Conservation (phyloP, 352 stramenopile species). For the Nothophytophthora sp. region DNA sequence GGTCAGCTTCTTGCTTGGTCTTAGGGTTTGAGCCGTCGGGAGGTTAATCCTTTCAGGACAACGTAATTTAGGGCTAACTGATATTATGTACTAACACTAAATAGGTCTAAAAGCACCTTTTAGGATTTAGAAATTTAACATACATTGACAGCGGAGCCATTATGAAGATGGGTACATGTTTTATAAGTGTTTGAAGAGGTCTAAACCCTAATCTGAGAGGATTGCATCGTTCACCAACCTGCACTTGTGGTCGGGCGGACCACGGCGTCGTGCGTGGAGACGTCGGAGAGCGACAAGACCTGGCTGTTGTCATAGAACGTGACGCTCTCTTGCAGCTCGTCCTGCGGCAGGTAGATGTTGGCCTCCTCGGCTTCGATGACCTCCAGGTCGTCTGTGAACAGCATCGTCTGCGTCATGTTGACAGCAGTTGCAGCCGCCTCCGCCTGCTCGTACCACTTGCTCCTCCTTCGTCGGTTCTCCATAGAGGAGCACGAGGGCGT, state of each 20-base stretch:
- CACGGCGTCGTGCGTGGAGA: constrained; percentile 36
- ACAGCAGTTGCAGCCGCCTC: constrained; percentile 40
- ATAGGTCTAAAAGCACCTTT: too few species aligned
- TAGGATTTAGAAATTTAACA: too few species aligned
- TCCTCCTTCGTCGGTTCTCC: constrained; percentile 45
- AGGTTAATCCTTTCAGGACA: too few species aligned
- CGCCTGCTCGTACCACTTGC: constrained; percentile 44
- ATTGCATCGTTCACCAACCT: constrained; percentile 20
- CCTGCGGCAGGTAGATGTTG: constrained; percentile 65
- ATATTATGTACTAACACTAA: too few species aligned
- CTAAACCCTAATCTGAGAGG: too few species aligned
- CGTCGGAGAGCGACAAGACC: constrained; percentile 63
- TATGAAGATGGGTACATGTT: too few species aligned
- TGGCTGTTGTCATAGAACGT: constrained; percentile 81
- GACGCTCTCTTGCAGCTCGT: constrained; percentile 60
- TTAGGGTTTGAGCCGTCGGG: too few species aligned
- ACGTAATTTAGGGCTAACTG: too few species aligned
- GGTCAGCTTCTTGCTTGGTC: too few species aligned
- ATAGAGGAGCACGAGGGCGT: not conserved
- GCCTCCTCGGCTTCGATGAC: constrained; percentile 50
- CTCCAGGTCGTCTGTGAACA: constrained; percentile 75
- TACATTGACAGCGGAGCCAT: too few species aligned
- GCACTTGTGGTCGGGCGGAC: constrained; percentile 53
- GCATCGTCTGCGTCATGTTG: constrained; percentile 66
- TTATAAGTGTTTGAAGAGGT: too few species aligned